Conservation (phyloP, 164 flowering plant species). For the Buxus sempervirens region DNA sequence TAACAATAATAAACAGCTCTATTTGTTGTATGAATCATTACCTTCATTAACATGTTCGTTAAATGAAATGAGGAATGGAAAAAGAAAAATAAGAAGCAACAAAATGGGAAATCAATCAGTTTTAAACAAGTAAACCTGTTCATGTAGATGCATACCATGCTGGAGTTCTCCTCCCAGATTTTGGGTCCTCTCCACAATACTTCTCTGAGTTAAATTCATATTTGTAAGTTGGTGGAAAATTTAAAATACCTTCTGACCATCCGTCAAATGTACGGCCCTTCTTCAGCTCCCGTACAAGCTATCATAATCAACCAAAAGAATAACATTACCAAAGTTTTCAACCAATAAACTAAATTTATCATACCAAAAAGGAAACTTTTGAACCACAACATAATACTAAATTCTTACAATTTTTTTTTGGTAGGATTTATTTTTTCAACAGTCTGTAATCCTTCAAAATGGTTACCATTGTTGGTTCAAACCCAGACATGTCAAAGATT, state of each 20-base stretch:
- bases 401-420: too few relatives aligned
- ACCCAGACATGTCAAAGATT: too few relatives aligned
- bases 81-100: background rate
- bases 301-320: constrained; percentile 13
- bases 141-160: constrained; percentile 63
- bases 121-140: background rate
- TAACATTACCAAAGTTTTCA: constrained; percentile 3
- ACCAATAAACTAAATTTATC: background rate
- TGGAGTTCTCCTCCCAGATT: constrained; percentile 79
- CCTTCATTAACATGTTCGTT: too few relatives aligned
- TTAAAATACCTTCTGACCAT: constrained; percentile 81
- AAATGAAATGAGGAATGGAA: background rate
- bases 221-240: constrained; percentile 91
- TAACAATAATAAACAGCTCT: too few relatives aligned
- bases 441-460: too few relatives aligned
- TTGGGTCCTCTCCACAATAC: constrained; percentile 74
- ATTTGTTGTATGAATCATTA: too few relatives aligned
- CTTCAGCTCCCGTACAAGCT: constrained; percentile 68
- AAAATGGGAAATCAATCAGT: background rate
- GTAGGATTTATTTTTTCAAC: too few relatives aligned
- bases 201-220: constrained; percentile 71
- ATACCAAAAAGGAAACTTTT: too few relatives aligned
- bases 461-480: too few relatives aligned
- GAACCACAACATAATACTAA: too few relatives aligned
- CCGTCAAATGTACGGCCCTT: constrained; percentile 91